Base-by-base conservation (phyloP, 2,329 filamentous ascomycete species). In the Botrytis fabae region DNA sequence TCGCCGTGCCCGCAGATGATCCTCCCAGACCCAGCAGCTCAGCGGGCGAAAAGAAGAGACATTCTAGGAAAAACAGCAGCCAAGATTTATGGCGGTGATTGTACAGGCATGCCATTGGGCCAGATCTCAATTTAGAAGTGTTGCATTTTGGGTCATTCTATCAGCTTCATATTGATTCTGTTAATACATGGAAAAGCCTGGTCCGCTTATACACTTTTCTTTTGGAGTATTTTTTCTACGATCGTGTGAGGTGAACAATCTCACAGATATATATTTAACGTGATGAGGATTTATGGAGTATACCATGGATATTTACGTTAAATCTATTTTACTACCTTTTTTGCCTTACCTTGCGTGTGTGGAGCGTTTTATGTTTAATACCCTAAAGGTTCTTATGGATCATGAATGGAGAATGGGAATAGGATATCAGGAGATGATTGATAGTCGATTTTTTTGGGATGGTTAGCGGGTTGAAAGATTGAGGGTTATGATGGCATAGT, bases 1-100 rank as follows among this genome's bases (percentile, higher is more conserved):
- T 92, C 28, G 88, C 89, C 28, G 85, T 92, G n/a, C 90, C 90
- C 0, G 82, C 82, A 32, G 86, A 87, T 18, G 85, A 86, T 28
- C 59, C 60, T 35, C 66, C 60, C 3, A 73, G 79, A 72, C 79
- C 79, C 8, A 78, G 76, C 59, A 80, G 76, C 68, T 77, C 76
- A 46, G 78, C 70, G 8, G 78, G 80, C 20, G 80, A 79, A 73
- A 64, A 63, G 54, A 69, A 46, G 16, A 73, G 18, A 42, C 44
- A 59, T 42, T 42, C 38, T 6, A 72, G 65, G 22, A 70, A 63
- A 69, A 44, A 44, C 20, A 70, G 71, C 54, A 60, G 32, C 16
- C 54, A 61, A 25, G 71, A 73, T 70, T 69, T 73, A 42, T 73
- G 71, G 71, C 63, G 71, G n/a, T 73, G 54, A 38, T 61, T 35